Conservation (phyloP, 2,329 filamentous ascomycete genomes). For the Zalaria sp. region DNA sequence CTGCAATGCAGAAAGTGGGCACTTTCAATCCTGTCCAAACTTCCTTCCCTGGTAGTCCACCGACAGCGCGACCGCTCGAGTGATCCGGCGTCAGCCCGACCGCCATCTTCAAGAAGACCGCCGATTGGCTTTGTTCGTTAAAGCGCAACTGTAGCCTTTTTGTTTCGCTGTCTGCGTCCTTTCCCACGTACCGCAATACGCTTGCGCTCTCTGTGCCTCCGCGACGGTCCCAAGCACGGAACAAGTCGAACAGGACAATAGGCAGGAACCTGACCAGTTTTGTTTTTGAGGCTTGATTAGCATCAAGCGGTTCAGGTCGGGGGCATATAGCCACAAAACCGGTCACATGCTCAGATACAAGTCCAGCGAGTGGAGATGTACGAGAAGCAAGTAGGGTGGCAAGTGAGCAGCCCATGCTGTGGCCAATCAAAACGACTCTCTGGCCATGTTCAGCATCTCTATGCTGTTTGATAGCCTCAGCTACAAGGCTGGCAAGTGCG, state of each 20-base stretch:
- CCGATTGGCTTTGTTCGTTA: constrained; percentile 71
- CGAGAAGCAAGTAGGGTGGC: constrained; percentile 56
- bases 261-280: constrained; percentile 55
- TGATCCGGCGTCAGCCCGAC: constrained; percentile 55
- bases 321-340: constrained; percentile 77
- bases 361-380: constrained; percentile 36
- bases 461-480: constrained; percentile 58
- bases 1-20: constrained; percentile 67
- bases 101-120: constrained; percentile 72
- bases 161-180: constrained; percentile 49
- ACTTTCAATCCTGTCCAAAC: constrained; percentile 59
- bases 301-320: constrained; percentile 40
- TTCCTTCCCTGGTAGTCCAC: constrained; percentile 55
- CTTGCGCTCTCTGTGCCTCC: constrained; percentile 68
- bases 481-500: constrained; percentile 61
- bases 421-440: constrained; percentile 65
- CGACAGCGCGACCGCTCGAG: constrained; percentile 34
- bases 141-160: constrained; percentile 56
- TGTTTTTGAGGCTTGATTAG: constrained; percentile 27
- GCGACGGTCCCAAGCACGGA: constrained; percentile 62
- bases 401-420: constrained; percentile 80
- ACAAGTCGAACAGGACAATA: constrained; percentile 57
- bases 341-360: constrained; percentile 49
- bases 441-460: constrained; percentile 50
- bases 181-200: constrained; percentile 63